Conservation (phyloP, 2,329 filamentous ascomycete species). For the Penicillium corylophilum region DNA sequence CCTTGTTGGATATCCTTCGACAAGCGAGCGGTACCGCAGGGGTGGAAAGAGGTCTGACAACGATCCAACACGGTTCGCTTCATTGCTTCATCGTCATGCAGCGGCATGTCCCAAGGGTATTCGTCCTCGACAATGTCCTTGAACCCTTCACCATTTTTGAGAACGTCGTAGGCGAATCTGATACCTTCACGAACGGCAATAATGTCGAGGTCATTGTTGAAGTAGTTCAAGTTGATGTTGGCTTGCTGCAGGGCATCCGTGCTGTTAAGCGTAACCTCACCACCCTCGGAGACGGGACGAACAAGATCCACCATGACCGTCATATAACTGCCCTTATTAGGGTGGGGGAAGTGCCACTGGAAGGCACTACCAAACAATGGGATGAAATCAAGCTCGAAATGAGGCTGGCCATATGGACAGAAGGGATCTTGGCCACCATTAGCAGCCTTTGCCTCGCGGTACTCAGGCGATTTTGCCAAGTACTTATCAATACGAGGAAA, state of each 20-base stretch:
- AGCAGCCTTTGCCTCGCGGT: conserved; percentile 43
- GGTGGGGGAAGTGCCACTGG: conserved; percentile 50
- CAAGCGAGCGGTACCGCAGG: conserved; percentile 57
- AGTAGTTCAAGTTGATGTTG: conserved; percentile 48
- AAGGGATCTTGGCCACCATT: conserved; percentile 54
- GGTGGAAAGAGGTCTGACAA: conserved; percentile 55
- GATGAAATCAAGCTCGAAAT: conserved; percentile 64
- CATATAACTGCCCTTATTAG: conserved; percentile 50
- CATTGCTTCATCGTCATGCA: conserved; percentile 57
- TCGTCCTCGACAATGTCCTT: conserved; percentile 41
- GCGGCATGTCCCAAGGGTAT: conserved; percentile 64
- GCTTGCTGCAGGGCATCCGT: conserved; percentile 40
- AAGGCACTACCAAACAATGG: conserved; percentile 56
- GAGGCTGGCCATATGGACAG: conserved; percentile 56
- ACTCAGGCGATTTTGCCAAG: conserved; percentile 51
- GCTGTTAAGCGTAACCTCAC: conserved; percentile 43
- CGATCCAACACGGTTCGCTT: conserved; percentile 57
- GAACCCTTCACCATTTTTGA: conserved; percentile 58
- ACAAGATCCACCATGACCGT: conserved; percentile 59
- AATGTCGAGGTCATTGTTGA: conserved; percentile 52
- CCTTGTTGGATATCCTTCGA: conserved; percentile 53
- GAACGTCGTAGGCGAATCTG: conserved; percentile 57
- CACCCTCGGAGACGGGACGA: conserved; percentile 45
- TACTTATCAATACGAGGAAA: conserved; percentile 60
- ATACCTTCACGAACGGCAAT: conserved; percentile 60